Conservation (phyloP, 805 yeast genomes). For the Lachancea sp. region DNA sequence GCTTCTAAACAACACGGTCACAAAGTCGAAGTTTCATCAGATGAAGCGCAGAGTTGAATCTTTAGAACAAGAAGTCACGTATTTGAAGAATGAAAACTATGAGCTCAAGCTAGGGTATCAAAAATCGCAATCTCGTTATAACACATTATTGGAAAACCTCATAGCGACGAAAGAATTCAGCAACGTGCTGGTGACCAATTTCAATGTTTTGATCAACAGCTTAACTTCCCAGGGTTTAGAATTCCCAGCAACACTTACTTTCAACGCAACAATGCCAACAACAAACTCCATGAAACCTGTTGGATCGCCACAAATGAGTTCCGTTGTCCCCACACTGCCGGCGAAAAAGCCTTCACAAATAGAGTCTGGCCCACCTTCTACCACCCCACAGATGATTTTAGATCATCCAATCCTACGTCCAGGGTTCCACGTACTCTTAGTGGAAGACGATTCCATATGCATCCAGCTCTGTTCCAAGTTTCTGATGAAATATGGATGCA, state of each 20-base stretch:
- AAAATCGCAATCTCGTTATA: conserved; percentile 49
- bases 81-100: conserved; percentile 20
- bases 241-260: conserved; percentile 42
- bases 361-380: conserved; percentile 4
- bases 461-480: conserved; percentile 79
- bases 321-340: conserved; percentile 9
- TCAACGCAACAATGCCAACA: conserved; percentile 40
- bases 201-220: conserved; percentile 44
- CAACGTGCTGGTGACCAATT: conserved; percentile 49
- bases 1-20: conserved; percentile 21
- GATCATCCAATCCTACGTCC: conserved; percentile 21
- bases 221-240: conserved; percentile 56
- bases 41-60: conserved; percentile 33
- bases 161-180: conserved; percentile 50
- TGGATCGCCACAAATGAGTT: conserved; percentile 9
- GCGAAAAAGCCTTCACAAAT: neutral
- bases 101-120: conserved; percentile 33
- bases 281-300: conserved; percentile 1
- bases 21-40: conserved; percentile 21
- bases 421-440: conserved; percentile 65
- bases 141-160: conserved; percentile 56
- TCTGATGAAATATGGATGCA: conserved; percentile 80
- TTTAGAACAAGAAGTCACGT: conserved; percentile 24
- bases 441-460: conserved; percentile 78
- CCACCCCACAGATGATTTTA: conserved; percentile 3